Base-by-base conservation (phyloP, 2,329 filamentous ascomycete species). In the Laburnicola sp. region DNA sequence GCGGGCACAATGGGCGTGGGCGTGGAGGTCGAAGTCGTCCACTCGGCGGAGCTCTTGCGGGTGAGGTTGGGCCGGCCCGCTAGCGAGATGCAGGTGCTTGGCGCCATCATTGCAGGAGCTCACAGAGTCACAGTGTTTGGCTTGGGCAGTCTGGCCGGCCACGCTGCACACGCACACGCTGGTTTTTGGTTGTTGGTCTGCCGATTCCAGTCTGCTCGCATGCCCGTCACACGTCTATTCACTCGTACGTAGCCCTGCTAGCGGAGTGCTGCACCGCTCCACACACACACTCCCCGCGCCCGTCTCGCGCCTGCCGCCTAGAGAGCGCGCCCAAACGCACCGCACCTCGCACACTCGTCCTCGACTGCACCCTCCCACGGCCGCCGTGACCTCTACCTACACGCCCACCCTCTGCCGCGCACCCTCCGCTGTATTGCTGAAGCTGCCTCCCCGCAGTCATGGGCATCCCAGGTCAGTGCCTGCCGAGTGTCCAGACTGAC, bases 1-100 rank as follows among this genome's bases (percentile, higher is more conserved):
- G 60, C 57, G 67, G 68, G 66, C 67, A 51, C 47, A 58, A 53
- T 63, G 56, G 62, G 57, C 49, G 60, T 62, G 53, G 53, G 45
- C 55, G 57, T 64, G 57, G 28, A 26, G 31, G 25, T 50, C 25
- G 38, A n/a, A 28, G 39, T 42, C 23, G 16, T 38, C 8, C 10
- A 10, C 57, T 57, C 57, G 56, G 51, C 48, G 39, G 48, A 60
- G 60, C 56, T 61, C 49, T 54, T 46, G 32, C 45, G 49, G 49
- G 51, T 51, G 58, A 51, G 48, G 58, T 57, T 60, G 58, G 54
- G 42, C 50, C 22, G 41, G 27, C 39, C 39, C 35, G 39, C 36
- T 48, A 49, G 51, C 34, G 10, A 37, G 52, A 45, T 42, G 51
- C 45, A 35, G n/a, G 8, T 43, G 32, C 21, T 42, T 54, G 39